phyloP scores from a whole-genome alignment of 768 basidiomycete genomes.

The Lentinula detonsa region DNA sequence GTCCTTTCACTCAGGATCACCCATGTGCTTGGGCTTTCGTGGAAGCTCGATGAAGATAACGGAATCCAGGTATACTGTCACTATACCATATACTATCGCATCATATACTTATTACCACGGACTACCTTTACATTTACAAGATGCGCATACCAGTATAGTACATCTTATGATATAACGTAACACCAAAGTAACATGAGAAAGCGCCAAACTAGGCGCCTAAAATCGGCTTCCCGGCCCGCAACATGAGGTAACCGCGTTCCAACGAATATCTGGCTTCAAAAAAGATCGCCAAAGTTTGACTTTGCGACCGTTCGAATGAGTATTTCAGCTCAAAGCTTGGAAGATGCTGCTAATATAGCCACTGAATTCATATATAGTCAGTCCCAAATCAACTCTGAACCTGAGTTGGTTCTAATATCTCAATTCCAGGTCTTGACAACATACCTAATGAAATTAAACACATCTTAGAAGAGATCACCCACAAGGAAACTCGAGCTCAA shows the following conservation, averaged over 20 bases:
- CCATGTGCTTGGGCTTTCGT: neutral
- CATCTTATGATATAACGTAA: neutral
- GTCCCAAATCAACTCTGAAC: constrained; percentile 8
- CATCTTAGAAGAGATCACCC: constrained; percentile 45
- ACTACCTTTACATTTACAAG: neutral
- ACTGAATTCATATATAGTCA: constrained; percentile 53
- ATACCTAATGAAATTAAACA: constrained; percentile 48
- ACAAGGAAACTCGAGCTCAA: constrained; percentile 36
- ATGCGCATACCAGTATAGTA: neutral
- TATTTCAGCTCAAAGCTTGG: constrained; percentile 30
- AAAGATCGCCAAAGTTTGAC: neutral
- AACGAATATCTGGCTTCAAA: neutral
- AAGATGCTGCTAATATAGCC: constrained; percentile 49
- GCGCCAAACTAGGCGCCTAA: too few relatives aligned
- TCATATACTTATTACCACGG: neutral
- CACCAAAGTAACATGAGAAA: too few relatives aligned
- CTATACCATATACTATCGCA: neutral
- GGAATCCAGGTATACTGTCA: neutral
- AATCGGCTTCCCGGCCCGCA: neutral
- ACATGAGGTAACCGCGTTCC: neutral
- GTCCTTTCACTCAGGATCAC: neutral
- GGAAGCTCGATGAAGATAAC: neutral
- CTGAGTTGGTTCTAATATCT: neutral
- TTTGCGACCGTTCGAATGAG: neutral
- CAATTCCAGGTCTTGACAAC: constrained; percentile 39